Conservation (phyloP, 139 green algal species). For the Spirogloea muscicola region DNA sequence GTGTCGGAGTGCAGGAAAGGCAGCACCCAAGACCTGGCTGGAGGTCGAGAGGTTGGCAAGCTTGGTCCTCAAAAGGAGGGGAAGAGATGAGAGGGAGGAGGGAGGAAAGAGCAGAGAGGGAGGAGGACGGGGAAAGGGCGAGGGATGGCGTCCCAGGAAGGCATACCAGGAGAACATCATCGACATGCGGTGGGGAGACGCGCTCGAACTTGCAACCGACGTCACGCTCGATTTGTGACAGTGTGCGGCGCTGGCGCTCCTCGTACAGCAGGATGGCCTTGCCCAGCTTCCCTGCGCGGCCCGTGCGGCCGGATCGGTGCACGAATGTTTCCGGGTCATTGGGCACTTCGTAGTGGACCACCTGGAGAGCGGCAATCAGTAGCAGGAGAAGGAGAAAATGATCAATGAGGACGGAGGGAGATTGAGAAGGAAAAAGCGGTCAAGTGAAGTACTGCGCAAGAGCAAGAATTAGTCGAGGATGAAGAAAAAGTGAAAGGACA, state of each 20-base stretch:
- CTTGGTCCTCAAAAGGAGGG: too few species aligned
- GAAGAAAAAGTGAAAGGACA: too few species aligned
- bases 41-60: too few species aligned
- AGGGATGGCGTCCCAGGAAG: too few species aligned
- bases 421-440: neutral
- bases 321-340: conserved; percentile 61
- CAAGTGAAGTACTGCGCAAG: too few species aligned
- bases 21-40: too few species aligned
- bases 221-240: conserved; percentile 27
- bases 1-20: too few species aligned
- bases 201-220: conserved; percentile 26
- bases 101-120: too few species aligned
- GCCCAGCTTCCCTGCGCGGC: conserved; percentile 63
- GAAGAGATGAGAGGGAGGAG: too few species aligned
- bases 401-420: neutral
- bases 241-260: conserved; percentile 4
- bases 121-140: too few species aligned
- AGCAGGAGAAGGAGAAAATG: neutral
- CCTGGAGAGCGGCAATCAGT: conserved; percentile 8
- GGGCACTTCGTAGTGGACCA: conserved; percentile 65
- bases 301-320: conserved; percentile 67
- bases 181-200: conserved; percentile 47
- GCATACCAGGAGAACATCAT: conserved; percentile 66
- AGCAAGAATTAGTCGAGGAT: too few species aligned
- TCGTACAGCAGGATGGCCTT: conserved; percentile 82